Conservation (phyloP, 768 basidiomycete species). For the Inosperma sp. region DNA sequence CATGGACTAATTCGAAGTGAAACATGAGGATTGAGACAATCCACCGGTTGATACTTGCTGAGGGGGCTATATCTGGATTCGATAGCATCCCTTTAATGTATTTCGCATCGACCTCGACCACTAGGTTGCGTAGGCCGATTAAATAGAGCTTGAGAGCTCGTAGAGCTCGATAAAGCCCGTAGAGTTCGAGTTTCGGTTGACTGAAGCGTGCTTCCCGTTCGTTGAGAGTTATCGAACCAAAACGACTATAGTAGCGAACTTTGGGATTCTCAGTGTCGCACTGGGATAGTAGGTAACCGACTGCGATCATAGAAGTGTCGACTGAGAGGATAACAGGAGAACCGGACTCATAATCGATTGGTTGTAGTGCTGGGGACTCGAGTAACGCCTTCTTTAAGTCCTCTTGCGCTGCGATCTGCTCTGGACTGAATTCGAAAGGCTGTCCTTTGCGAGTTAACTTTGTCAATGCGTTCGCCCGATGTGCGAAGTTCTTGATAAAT, state of each 20-base stretch:
- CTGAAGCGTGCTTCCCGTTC: constrained; percentile 24
- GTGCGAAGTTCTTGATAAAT: constrained; percentile 25
- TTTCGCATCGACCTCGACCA: too few species aligned
- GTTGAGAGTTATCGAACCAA: constrained; percentile 35
- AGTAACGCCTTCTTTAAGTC: constrained; percentile 23
- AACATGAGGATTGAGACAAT: constrained; percentile 13
- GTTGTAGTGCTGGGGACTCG: constrained; percentile 22
- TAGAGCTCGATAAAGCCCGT: constrained; percentile 27
- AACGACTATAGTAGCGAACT: constrained; percentile 28
- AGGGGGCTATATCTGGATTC: constrained; percentile 11
- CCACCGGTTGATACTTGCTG: constrained; percentile 14
- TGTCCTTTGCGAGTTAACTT: constrained; percentile 19
- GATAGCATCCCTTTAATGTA: too few species aligned
- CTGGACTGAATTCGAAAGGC: constrained; percentile 26
- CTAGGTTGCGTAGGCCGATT: too few species aligned
- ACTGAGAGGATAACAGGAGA: too few species aligned
- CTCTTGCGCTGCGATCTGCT: constrained; percentile 13
- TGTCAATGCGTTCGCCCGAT: constrained; percentile 12
- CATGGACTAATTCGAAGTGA: constrained; percentile 10
- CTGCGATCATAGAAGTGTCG: constrained; percentile 27
- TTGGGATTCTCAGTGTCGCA: too few species aligned
- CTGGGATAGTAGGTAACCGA: too few species aligned
- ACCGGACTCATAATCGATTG: too few species aligned
- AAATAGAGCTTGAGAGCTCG: too few species aligned
- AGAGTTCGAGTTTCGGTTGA: constrained; percentile 34